These are phyloP conservation scores for Penicillium coprophilum DNA, from an alignment of 495 filamentous ascomycete species.

Conservation along the genomic window DNA sequence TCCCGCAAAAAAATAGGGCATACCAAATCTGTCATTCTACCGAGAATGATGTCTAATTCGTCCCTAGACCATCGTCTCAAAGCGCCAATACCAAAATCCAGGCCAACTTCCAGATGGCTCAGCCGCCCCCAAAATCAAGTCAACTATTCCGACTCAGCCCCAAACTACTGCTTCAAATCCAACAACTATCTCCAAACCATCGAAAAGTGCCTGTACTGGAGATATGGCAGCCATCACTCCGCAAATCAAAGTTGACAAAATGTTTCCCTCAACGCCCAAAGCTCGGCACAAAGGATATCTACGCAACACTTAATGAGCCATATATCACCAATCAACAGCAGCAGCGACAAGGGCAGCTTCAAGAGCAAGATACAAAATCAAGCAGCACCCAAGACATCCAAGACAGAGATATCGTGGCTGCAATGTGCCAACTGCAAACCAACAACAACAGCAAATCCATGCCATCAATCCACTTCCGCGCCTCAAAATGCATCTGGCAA, in stretches of 20 bases:
- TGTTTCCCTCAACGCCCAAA: conserved; percentile 27
- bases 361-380: conserved; percentile 13
- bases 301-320: conserved; percentile 33
- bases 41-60: not conserved
- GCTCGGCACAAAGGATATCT: conserved; percentile 34
- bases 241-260: conserved; percentile 28
- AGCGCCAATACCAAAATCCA: conserved; percentile 22
- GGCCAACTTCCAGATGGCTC: conserved; percentile 37
- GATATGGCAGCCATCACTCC: conserved; percentile 37
- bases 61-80: conserved; percentile 14
- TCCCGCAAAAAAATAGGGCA: not conserved
- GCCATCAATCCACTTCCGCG: conserved; percentile 22
- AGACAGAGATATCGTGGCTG: conserved; percentile 25
- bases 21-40: not conserved
- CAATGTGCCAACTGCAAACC: conserved; percentile 16
- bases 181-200: conserved; percentile 34
- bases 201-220: conserved; percentile 39
- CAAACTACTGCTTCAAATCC: conserved; percentile 40
- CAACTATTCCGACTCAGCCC: conserved; percentile 32
- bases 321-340: conserved; percentile 13
- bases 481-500: conserved; percentile 23
- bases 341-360: not conserved
- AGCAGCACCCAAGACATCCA: conserved; percentile 4
- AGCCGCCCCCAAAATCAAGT: conserved; percentile 35
- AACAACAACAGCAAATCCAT: not conserved